These are phyloP conservation scores for Hypomontagnella monticulosa DNA, from an alignment of 495 filamentous ascomycete species.

Conservation along the genomic window DNA sequence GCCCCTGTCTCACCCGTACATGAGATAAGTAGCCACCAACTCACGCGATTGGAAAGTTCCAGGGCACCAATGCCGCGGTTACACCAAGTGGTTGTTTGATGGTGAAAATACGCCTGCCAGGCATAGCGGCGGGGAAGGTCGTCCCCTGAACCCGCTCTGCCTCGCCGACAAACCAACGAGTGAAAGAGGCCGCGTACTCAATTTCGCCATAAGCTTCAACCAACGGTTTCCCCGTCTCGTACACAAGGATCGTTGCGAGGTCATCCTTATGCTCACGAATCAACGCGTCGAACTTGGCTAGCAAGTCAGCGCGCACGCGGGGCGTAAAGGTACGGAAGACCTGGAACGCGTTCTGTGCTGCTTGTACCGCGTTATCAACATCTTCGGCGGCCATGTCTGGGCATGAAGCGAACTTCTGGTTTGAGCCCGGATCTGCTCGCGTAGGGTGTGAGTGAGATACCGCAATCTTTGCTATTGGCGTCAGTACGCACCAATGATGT, in stretches of 20 bases:
- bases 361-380: constrained; percentile 67
- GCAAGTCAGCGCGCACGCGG: constrained; percentile 67
- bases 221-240: constrained; percentile 72
- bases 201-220: constrained; percentile 67
- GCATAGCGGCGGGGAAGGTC: constrained; percentile 62
- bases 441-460: neutral
- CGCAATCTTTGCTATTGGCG: neutral
- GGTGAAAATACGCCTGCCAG: constrained; percentile 72
- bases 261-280: constrained; percentile 63
- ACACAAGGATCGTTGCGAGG: constrained; percentile 66
- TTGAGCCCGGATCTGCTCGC: constrained; percentile 68
- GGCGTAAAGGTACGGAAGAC: constrained; percentile 69
- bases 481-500: constrained; percentile 65
- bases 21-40: neutral
- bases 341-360: constrained; percentile 69
- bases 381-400: constrained; percentile 69
- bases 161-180: constrained; percentile 74
- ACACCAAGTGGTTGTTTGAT: constrained; percentile 73
- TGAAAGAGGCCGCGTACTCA: constrained; percentile 68
- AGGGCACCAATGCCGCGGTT: constrained; percentile 63
- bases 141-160: constrained; percentile 75
- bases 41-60: constrained; percentile 67
- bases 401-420: constrained; percentile 70
- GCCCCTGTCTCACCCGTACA: too few species aligned
- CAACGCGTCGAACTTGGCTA: constrained; percentile 67